phyloP scores from a whole-genome alignment of 192 early-diverging fungal genomes.

The Coemansia sp. region DNA sequence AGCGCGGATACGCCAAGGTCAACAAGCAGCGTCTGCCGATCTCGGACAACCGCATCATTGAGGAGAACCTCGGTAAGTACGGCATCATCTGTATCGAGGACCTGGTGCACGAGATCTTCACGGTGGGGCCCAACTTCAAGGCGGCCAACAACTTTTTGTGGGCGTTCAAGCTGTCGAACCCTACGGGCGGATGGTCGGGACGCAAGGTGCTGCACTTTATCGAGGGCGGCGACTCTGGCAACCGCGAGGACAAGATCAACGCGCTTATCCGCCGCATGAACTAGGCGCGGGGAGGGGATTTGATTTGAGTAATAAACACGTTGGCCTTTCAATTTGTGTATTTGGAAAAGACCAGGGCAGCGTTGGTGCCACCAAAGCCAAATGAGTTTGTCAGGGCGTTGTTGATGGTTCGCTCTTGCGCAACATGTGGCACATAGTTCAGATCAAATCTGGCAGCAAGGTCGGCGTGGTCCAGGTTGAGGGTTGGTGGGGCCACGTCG shows the following conservation, averaged over 20 bases:
- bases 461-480: constrained; percentile 67
- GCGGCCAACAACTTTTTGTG: constrained; percentile 98
- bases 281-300: no score
- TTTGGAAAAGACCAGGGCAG: constrained; percentile 63
- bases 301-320: constrained; percentile 2
- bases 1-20: constrained; percentile 99
- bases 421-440: constrained; percentile 74
- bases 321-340: neutral
- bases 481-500: constrained; percentile 76
- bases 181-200: constrained; percentile 88
- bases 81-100: constrained; percentile 99
- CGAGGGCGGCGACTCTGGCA: constrained; percentile 95
- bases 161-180: constrained; percentile 99
- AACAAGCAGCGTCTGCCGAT: constrained; percentile 96
- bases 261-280: constrained; percentile 93
- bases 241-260: constrained; percentile 98
- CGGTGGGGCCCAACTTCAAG: constrained; percentile 97
- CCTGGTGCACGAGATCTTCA: constrained; percentile 97
- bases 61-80: constrained; percentile 85
- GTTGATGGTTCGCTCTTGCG: constrained; percentile 61
- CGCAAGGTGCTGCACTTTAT: constrained; percentile 97
- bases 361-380: constrained; percentile 88
- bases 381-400: constrained; percentile 85
- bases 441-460: constrained; percentile 61
- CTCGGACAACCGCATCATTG: constrained; percentile 94